phyloP scores from a whole-genome alignment of 2,329 filamentous ascomycete genomes.

The Graphilbum ipis-grandicollis region DNA sequence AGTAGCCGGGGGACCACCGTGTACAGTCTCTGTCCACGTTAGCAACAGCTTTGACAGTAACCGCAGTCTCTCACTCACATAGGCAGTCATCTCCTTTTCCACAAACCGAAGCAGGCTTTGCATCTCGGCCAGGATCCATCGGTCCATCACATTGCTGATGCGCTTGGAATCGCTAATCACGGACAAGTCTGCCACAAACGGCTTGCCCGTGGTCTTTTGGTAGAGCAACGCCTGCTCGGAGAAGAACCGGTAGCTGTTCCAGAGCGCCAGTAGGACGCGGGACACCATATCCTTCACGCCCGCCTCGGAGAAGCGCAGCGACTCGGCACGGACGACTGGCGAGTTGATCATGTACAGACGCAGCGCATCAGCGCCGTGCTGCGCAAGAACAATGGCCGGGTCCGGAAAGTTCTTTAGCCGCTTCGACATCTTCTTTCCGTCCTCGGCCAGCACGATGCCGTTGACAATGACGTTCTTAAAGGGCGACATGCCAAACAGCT shows the following conservation, averaged over 20 bases:
- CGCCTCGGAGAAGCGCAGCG: constrained; percentile 74
- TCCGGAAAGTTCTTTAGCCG: constrained; percentile 92
- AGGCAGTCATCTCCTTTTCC: constrained; percentile 64
- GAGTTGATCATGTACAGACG: constrained; percentile 95
- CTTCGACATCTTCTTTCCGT: constrained; percentile 98
- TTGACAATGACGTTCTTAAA: constrained; percentile 61
- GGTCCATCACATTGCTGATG: constrained; percentile 74
- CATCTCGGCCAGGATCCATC: constrained; percentile 84
- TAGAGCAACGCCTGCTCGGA: constrained; percentile 70
- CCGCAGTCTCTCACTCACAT: constrained; percentile 1
- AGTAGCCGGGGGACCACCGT: constrained; percentile 80
- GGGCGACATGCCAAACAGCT: constrained; percentile 42
- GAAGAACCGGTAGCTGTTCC: constrained; percentile 97
- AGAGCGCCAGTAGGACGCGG: constrained; percentile 76
- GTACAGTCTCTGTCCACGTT: constrained; percentile 52
- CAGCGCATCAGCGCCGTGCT: constrained; percentile 82
- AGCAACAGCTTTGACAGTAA: not conserved
- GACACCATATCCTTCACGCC: constrained; percentile 92
- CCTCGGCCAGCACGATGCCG: constrained; percentile 32
- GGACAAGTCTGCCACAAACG: constrained; percentile 63
- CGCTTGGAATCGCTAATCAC: constrained; percentile 13
- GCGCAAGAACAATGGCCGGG: constrained; percentile 63
- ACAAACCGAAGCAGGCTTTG: constrained; percentile 85
- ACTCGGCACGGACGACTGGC: constrained; percentile 81
- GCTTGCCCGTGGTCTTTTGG: constrained; percentile 66